A percentile compares a stretch with the other conserved stretches of the same genome.
phyloP scores from a whole-genome alignment of 192 early-diverging fungal species.

The Coemansia interrupta region DNA sequence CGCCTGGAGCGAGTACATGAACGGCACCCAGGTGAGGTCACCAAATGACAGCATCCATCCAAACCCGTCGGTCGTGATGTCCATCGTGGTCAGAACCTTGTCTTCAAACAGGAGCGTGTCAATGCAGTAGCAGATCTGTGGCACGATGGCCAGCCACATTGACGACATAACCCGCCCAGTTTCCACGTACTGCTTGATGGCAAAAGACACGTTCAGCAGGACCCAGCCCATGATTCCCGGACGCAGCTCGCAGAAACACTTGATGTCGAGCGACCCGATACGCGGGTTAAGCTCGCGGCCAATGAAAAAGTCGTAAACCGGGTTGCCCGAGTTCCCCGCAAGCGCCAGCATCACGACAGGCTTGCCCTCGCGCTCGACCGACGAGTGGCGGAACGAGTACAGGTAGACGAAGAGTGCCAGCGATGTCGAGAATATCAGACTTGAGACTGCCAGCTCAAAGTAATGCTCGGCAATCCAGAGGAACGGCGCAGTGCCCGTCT shows the following conservation, averaged over 20 bases:
- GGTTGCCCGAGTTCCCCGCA: conserved; percentile 89
- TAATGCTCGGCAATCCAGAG: conserved; percentile 82
- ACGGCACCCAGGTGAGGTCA: conserved; percentile 85
- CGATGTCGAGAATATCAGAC: conserved; percentile 61
- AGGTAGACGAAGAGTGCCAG: conserved; percentile 72
- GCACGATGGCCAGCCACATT: conserved; percentile 71
- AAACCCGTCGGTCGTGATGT: conserved; percentile 96
- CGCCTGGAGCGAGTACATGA: conserved; percentile 86
- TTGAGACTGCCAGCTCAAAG: conserved; percentile 67
- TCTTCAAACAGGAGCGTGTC: conserved; percentile 69
- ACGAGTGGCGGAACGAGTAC: conserved; percentile 62
- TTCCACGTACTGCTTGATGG: conserved; percentile 68
- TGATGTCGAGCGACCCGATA: conserved; percentile 78
- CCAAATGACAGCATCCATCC: conserved; percentile 84
- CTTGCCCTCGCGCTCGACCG: conserved; percentile 7
- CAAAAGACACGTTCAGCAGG: conserved; percentile 72
- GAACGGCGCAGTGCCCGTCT: conserved; percentile 60
- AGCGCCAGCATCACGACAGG: conserved; percentile 65
- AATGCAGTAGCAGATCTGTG: conserved; percentile 80
- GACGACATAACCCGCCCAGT: conserved; percentile 68
- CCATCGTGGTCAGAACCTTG: conserved; percentile 93
- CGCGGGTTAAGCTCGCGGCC: conserved; percentile 96
- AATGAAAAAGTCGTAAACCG: conserved; percentile 91
- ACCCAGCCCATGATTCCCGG: conserved; percentile 92
- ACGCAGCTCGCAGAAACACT: conserved; percentile 90